phyloP scores from a whole-genome alignment of 176 grass and related monocot genomes.

The Triticum aestivum region DNA sequence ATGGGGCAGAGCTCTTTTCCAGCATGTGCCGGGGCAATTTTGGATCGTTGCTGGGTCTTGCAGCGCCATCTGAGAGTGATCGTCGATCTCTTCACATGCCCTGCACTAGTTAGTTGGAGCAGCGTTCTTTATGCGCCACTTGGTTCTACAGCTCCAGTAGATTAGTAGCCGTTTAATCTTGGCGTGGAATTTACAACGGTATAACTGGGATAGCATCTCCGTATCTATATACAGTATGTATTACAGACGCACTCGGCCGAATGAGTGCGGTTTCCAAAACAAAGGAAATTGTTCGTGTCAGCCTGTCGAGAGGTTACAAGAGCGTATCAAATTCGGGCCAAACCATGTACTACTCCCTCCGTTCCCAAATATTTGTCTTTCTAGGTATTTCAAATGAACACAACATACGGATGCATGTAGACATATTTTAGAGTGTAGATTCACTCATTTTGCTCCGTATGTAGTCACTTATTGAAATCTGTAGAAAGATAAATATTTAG shows the following conservation, averaged over 20 bases:
- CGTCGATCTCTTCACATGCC: conserved; percentile 11
- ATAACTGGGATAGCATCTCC: conserved; percentile 5
- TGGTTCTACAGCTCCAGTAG: not conserved
- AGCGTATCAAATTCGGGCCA: too few relatives aligned
- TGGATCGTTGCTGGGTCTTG: not conserved
- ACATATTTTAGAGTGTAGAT: too few relatives aligned
- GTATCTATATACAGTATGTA: not conserved
- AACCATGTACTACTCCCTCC: too few relatives aligned
- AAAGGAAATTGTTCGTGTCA: too few relatives aligned
- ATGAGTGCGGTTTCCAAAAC: too few relatives aligned
- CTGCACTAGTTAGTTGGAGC: conserved; percentile 7
- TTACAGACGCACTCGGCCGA: not conserved
- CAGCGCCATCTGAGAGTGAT: conserved; percentile 7
- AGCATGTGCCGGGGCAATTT: conserved; percentile 31
- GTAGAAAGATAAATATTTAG: too few relatives aligned
- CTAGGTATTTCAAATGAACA: too few relatives aligned
- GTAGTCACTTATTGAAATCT: too few relatives aligned
- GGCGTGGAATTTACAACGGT: not conserved
- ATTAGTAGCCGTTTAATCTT: not conserved
- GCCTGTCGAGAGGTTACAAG: too few relatives aligned
- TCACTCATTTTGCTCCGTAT: too few relatives aligned
- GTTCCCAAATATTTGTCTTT: too few relatives aligned
- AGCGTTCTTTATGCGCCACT: conserved; percentile 15
- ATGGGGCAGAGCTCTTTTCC: not conserved
- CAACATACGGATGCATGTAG: too few relatives aligned